Percentiles rank a stretch among this genome's conserved stretches.
phyloP scores from a whole-genome alignment of 2,329 filamentous ascomycete species.

The Colletotrichum sp. region DNA sequence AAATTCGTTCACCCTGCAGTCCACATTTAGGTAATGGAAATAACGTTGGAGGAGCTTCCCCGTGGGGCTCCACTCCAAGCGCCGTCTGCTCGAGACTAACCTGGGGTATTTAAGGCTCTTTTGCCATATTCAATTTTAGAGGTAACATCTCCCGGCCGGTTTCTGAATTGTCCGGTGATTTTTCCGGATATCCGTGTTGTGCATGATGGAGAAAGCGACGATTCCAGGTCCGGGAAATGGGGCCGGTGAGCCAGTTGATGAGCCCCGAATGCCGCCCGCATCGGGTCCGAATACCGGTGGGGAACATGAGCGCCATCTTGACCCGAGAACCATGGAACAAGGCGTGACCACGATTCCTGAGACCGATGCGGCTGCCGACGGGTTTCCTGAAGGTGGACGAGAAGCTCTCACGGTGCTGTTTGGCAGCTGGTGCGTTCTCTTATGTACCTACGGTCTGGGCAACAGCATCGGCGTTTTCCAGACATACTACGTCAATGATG shows the following conservation, averaged over 20 bases:
- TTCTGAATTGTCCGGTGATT: not conserved
- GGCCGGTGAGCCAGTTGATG: not conserved
- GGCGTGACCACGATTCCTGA: constrained; percentile 14
- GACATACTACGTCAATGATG: constrained; percentile 58
- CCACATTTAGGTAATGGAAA: constrained; percentile 11
- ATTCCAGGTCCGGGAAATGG: not conserved
- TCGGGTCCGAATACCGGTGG: not conserved
- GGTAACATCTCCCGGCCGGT: not conserved
- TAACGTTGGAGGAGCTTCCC: not conserved
- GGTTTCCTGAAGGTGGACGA: constrained; percentile 60
- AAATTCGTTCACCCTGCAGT: constrained; percentile 8
- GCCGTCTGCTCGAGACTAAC: not conserved
- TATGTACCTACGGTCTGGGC: constrained; percentile 49
- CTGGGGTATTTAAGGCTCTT: not conserved
- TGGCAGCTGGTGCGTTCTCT: constrained; percentile 47
- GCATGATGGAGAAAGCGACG: not conserved
- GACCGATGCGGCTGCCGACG: constrained; percentile 39
- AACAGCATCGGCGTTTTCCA: constrained; percentile 61
- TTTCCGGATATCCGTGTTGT: not conserved
- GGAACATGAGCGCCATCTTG: constrained; percentile 15
- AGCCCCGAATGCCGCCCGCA: not conserved
- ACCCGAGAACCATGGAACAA: not conserved
- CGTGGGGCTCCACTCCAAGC: not conserved
- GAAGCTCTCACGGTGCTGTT: constrained; percentile 63
- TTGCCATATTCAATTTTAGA: not conserved